phyloP scores from a whole-genome alignment of 768 basidiomycete species.

The Lactarius evosmus region DNA sequence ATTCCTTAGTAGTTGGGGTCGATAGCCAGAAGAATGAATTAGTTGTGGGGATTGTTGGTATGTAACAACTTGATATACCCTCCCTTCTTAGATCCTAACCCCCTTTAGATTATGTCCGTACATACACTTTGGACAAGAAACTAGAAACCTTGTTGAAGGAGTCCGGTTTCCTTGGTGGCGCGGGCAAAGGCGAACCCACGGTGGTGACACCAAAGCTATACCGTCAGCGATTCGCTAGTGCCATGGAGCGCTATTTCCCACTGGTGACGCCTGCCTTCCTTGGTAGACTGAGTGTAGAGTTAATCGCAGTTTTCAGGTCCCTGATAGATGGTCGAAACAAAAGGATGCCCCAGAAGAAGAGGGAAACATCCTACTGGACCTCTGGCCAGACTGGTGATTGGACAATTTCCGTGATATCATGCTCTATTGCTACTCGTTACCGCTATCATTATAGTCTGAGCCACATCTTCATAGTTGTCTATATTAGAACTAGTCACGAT shows the following conservation, averaged over 20 bases:
- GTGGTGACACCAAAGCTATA: slow-evolving; percentile 97
- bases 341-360: slow-evolving; percentile 78
- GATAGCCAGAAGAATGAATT: slow-evolving; percentile 84
- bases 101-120: slow-evolving; percentile 80
- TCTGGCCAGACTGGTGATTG: slow-evolving; percentile 42
- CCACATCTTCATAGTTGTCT: slow-evolving; percentile 15
- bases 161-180: slow-evolving; percentile 80
- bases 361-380: slow-evolving; percentile 38
- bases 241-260: slow-evolving; percentile 89
- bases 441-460: slow-evolving; percentile 8
- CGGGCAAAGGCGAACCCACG: slow-evolving; percentile 86
- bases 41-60: slow-evolving; percentile 96
- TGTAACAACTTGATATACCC: slow-evolving; percentile 35
- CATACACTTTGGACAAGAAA: slow-evolving; percentile 98
- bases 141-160: slow-evolving; percentile 99
- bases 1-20: slow-evolving; percentile 94
- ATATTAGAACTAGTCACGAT: slow-evolving; percentile 22
- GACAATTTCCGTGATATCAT: background rate
- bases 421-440: background rate
- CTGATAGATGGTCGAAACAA: slow-evolving; percentile 91
- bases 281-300: slow-evolving; percentile 7
- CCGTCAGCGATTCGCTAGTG: slow-evolving; percentile 77
- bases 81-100: slow-evolving; percentile 2
- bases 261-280: slow-evolving; percentile 47
- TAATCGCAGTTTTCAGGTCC: slow-evolving; percentile 51